A percentile compares a stretch with the other conserved stretches of the same genome.
Conservation (phyloP, 805 yeast species). For the Candida schatavii region DNA sequence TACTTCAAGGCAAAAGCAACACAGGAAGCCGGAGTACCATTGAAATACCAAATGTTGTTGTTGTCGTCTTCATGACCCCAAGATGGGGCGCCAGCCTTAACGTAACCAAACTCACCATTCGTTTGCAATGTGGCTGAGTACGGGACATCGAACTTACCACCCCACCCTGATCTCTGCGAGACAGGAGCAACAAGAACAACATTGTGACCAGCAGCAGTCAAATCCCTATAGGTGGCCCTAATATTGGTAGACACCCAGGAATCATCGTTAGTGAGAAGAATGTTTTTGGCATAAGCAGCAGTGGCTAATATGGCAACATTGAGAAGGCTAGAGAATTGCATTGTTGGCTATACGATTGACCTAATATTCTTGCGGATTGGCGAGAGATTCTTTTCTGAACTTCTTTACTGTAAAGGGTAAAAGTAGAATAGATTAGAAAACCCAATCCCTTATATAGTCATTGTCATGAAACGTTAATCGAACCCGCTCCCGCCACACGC, state of each 20-base stretch:
- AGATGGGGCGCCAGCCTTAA: slow-evolving; percentile 42
- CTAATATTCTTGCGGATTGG: not conserved
- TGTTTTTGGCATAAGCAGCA: slow-evolving; percentile 26
- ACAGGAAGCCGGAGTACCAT: slow-evolving; percentile 54
- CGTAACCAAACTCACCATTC: slow-evolving; percentile 42
- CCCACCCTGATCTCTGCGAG: slow-evolving; percentile 45
- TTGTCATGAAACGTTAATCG: too few relatives aligned
- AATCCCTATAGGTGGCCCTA: slow-evolving; percentile 51
- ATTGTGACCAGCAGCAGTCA: slow-evolving; percentile 44
- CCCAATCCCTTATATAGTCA: too few relatives aligned
- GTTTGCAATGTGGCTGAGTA: slow-evolving; percentile 27
- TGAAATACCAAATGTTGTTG: slow-evolving; percentile 49
- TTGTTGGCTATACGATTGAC: not conserved
- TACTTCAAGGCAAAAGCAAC: slow-evolving; percentile 48
- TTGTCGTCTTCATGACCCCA: slow-evolving; percentile 44
- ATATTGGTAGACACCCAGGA: slow-evolving; percentile 56
- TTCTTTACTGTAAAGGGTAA: slow-evolving; percentile 5
- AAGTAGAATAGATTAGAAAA: too few relatives aligned
- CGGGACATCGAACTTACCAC: slow-evolving; percentile 46
- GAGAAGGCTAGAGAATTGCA: not conserved
- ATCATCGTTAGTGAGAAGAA: slow-evolving; percentile 53
- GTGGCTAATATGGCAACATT: slow-evolving; percentile 1
- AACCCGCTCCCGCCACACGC: too few relatives aligned
- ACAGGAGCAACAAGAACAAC: slow-evolving; percentile 46
- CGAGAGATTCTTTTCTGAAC: not conserved